Conservation (phyloP, 495 filamentous ascomycete genomes). For the Pyrenula aspistea region DNA sequence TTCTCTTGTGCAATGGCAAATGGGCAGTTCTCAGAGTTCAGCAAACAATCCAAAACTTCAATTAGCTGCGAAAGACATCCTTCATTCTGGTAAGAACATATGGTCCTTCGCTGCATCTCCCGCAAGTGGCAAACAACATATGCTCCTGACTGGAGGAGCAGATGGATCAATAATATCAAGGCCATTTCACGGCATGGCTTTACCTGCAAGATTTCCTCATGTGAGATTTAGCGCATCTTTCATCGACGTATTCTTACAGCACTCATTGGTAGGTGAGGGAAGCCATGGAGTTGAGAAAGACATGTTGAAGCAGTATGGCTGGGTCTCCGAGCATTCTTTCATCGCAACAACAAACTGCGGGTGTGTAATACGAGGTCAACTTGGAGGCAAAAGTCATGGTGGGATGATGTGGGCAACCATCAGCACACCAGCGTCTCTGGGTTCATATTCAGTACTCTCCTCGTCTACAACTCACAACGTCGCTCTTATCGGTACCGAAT, state of each 20-base stretch:
- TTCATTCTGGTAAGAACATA: constrained; percentile 82
- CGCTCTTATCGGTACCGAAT: constrained; percentile 23
- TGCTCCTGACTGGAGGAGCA: constrained; percentile 73
- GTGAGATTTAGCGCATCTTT: no score
- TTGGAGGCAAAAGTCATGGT: neutral
- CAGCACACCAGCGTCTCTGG: constrained; percentile 18
- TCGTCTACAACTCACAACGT: constrained; percentile 17
- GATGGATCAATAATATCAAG: constrained; percentile 50
- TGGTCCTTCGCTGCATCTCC: constrained; percentile 56
- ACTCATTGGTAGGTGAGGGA: no score
- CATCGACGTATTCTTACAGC: no score
- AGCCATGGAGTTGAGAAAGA: no score
- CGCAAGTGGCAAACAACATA: constrained; percentile 8
- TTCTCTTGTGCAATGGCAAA: constrained; percentile 19
- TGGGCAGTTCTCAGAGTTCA: neutral
- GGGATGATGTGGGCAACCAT: constrained; percentile 20
- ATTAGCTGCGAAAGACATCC: constrained; percentile 11
- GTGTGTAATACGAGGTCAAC: neutral
- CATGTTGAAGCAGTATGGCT: neutral
- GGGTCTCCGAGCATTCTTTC: neutral
- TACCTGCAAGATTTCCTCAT: no score
- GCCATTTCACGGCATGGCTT: neutral
- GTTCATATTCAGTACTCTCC: constrained; percentile 17
- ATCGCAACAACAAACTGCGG: neutral
- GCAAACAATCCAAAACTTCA: constrained; percentile 11